A percentile compares a stretch with the other conserved stretches of the same genome.
Conservation (phyloP, 306 rosid species). For the Dalbergia cochinchinensis region DNA sequence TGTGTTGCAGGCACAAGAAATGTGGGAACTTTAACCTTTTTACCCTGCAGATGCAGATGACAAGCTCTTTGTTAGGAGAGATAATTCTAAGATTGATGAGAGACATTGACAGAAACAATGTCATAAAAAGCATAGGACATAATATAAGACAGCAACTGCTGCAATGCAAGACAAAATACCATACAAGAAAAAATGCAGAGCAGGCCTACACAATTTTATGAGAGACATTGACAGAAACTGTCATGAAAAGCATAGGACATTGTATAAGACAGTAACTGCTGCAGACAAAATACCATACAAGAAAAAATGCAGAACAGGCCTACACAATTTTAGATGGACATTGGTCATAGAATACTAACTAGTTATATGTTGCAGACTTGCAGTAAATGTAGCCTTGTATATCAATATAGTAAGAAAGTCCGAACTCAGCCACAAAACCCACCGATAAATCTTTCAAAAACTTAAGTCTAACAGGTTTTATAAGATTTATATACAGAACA, state of each 20-base stretch:
- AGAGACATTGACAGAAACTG: conserved; percentile 28
- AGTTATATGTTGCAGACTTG: background rate
- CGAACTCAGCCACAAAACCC: conserved; percentile 2
- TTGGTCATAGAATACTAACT: conserved; percentile 28
- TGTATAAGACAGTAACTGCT: conserved; percentile 25
- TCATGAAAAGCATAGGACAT: background rate
- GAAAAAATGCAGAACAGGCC: background rate
- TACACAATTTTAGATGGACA: background rate
- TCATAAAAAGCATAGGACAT: background rate
- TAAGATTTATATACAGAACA: conserved; percentile 15
- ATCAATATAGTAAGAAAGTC: conserved; percentile 2
- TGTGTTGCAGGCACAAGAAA: conserved; percentile 99
- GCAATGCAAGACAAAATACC: conserved; percentile 1
- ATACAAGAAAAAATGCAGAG: conserved; percentile 7
- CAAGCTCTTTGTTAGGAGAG: conserved; percentile 22
- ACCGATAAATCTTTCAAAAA: conserved; percentile 3
- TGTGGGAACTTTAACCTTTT: conserved; percentile 94
- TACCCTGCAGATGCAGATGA: conserved; percentile 67
- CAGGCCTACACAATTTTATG: too few relatives aligned
- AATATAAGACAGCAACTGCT: conserved; percentile 22
- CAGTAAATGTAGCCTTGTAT: background rate
- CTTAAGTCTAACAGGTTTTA: background rate
- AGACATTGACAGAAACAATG: conserved; percentile 31
- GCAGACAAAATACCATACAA: conserved; percentile 4
- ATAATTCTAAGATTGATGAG: conserved; percentile 25